These are phyloP conservation scores for Ceratorhiza oryzae-sativae DNA, from an alignment of 1,284 basidiomycete genomes.

Conservation along the genomic window DNA sequence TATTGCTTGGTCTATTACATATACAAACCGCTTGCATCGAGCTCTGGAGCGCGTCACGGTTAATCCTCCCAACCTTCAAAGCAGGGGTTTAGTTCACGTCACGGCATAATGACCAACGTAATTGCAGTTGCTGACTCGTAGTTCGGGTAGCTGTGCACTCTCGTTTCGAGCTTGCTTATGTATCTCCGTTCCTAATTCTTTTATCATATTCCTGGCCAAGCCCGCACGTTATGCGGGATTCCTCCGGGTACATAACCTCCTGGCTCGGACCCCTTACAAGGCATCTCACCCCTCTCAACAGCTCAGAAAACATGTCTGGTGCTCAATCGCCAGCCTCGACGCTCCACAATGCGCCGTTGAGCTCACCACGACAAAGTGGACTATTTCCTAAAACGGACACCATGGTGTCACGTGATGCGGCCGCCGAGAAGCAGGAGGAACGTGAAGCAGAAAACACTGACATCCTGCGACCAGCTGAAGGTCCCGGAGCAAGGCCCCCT, in stretches of 20 bases:
- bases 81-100: too few species aligned
- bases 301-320: slow-evolving; percentile 8
- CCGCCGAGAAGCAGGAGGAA: slow-evolving; percentile 11
- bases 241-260: not conserved
- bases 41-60: too few species aligned
- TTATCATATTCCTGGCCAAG: not conserved
- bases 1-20: too few species aligned
- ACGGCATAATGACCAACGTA: too few species aligned
- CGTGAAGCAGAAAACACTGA: slow-evolving; percentile 16
- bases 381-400: slow-evolving; percentile 7
- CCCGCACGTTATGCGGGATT: not conserved
- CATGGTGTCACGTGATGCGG: not conserved
- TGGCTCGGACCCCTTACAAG: not conserved
- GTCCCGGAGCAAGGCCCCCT: slow-evolving; percentile 19
- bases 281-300: not conserved
- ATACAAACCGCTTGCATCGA: too few species aligned
- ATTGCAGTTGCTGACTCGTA: too few species aligned
- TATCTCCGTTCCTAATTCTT: not conserved
- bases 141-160: not conserved
- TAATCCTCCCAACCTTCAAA: too few species aligned
- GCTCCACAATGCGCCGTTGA: slow-evolving; percentile 11
- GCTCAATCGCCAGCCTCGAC: slow-evolving; percentile 4
- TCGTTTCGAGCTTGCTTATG: not conserved
- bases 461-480: slow-evolving; percentile 16
- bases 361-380: not conserved